phyloP scores from a whole-genome alignment of 768 basidiomycete genomes.

The Lenzites betulinus region DNA sequence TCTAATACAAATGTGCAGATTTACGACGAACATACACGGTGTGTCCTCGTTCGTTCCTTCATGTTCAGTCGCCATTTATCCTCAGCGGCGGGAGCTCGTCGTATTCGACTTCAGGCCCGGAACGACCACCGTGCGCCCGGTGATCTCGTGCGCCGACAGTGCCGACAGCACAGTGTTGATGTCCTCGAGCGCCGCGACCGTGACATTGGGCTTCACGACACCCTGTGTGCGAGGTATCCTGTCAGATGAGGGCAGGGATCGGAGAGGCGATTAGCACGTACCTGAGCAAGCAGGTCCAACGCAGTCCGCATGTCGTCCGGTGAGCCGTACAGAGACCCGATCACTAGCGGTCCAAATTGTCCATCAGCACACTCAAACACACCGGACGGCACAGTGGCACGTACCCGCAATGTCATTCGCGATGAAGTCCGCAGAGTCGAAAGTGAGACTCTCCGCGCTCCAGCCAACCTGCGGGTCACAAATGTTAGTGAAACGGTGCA shows the following conservation, averaged over 20 bases:
- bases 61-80: background rate
- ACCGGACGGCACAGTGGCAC: background rate
- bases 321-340: constrained; percentile 1
- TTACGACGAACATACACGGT: too few species aligned
- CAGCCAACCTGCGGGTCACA: background rate
- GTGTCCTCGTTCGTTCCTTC: too few species aligned
- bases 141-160: background rate
- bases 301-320: constrained; percentile 1
- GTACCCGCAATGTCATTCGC: background rate
- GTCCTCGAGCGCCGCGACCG: background rate
- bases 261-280: background rate
- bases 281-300: background rate
- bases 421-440: background rate
- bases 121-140: background rate
- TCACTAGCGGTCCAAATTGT: background rate
- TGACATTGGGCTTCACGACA: constrained; percentile 5
- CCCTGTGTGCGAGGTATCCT: background rate
- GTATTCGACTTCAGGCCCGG: background rate
- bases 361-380: background rate
- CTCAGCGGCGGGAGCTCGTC: background rate
- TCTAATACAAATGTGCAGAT: too few species aligned
- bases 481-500: background rate
- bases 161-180: background rate
- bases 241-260: background rate
- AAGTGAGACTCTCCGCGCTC: constrained; percentile 3